These are phyloP conservation scores for Hypomontagnella submonticulosa DNA, from an alignment of 495 filamentous ascomycete genomes.

Conservation along the genomic window DNA sequence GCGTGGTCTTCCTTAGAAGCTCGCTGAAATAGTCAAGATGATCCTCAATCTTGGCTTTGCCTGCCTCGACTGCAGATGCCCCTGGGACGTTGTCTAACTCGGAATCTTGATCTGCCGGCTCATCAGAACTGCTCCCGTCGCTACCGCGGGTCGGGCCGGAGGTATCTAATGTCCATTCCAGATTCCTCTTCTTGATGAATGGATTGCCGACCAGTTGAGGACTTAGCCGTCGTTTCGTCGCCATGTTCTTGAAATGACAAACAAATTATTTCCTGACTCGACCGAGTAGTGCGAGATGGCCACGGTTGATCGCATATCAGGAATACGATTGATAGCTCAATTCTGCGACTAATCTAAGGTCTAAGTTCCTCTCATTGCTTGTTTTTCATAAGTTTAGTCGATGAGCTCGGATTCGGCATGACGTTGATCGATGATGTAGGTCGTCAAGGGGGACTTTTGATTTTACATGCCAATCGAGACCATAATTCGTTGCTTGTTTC, in stretches of 20 bases:
- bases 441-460: too few species aligned
- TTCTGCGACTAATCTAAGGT: too few species aligned
- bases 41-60: slow-evolving; percentile 61
- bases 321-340: too few species aligned
- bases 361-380: too few species aligned
- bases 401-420: too few species aligned
- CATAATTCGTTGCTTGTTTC: too few species aligned
- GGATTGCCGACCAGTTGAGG: slow-evolving; percentile 41
- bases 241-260: slow-evolving; percentile 22
- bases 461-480: too few species aligned
- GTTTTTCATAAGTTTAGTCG: too few species aligned
- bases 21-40: slow-evolving; percentile 64
- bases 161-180: slow-evolving; percentile 47
- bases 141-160: slow-evolving; percentile 25
- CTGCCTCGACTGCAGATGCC: slow-evolving; percentile 67
- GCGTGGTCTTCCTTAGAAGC: slow-evolving; percentile 50
- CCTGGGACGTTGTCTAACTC: slow-evolving; percentile 6
- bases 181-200: slow-evolving; percentile 51
- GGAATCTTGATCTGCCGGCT: slow-evolving; percentile 1
- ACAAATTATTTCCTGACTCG: too few species aligned
- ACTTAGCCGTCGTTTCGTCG: slow-evolving; percentile 29
- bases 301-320: too few species aligned
- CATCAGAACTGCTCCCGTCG: slow-evolving; percentile 25
- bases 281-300: too few species aligned
- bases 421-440: too few species aligned